Evolutionary conservation across 140 eudicot genomes (phyloP).

Genomic region (Erigeron philadelphicus): DNA sequence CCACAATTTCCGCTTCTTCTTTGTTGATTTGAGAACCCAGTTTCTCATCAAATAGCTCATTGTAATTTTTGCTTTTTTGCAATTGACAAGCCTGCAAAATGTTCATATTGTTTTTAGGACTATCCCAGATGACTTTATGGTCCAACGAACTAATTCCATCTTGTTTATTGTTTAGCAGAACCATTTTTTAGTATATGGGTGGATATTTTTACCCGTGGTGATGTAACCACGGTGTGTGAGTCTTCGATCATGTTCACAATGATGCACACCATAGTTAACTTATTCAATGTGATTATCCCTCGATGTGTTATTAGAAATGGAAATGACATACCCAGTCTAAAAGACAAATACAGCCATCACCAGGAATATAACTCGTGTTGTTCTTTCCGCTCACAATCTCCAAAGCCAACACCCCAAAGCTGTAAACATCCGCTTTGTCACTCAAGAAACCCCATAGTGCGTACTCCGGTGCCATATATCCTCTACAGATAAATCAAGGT

Average conservation of each 20-base stretch:
- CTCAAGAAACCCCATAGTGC: conserved; percentile 69
- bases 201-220: too few relatives aligned
- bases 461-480: conserved; percentile 84
- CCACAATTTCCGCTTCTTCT: conserved; percentile 54
- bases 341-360: conserved; percentile 46
- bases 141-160: too few relatives aligned
- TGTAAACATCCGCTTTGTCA: conserved; percentile 66
- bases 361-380: conserved; percentile 56
- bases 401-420: conserved; percentile 61
- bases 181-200: too few relatives aligned
- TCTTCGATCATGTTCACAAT: too few relatives aligned
- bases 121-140: too few relatives aligned
- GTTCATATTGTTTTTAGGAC: too few relatives aligned
- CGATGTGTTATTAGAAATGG: too few relatives aligned
- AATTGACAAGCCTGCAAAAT: conserved; percentile 60
- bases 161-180: too few relatives aligned
- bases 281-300: too few relatives aligned
- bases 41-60: conserved; percentile 54
- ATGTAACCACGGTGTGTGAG: too few relatives aligned
- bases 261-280: too few relatives aligned
- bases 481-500: conserved; percentile 36
- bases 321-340: conserved; percentile 57
- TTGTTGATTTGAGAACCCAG: conserved; percentile 42
- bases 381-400: conserved; percentile 75
- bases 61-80: conserved; percentile 41